Evolutionary conservation across 176 grass and related monocot genomes (phyloP).

Genomic region (Microstegium vimineum): DNA sequence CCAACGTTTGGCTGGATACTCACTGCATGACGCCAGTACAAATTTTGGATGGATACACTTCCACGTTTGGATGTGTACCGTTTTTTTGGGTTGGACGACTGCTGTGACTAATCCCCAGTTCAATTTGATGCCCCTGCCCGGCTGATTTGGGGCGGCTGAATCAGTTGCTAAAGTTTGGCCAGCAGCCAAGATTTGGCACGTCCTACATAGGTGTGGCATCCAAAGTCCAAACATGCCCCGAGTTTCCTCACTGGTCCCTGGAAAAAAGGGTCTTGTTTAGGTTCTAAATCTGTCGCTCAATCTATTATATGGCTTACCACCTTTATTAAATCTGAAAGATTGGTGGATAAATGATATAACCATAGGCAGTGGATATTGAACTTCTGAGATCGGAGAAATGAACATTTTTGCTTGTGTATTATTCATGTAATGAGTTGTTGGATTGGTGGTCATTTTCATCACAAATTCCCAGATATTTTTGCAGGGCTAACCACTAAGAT

Average conservation of each 20-base stretch:
- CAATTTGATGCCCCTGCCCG: not conserved
- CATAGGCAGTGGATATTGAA: not conserved
- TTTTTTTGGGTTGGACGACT: not conserved
- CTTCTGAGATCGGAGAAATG: not conserved
- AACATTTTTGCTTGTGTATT: not conserved
- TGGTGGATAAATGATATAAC: not conserved
- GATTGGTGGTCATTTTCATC: not conserved
- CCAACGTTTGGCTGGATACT: not conserved
- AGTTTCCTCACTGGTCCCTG: not conserved
- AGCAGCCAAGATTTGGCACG: not conserved
- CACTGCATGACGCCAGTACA: too few relatives aligned
- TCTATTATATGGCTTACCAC: not conserved
- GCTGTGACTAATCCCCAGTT: not conserved
- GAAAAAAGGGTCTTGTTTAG: not conserved
- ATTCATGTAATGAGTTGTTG: not conserved
- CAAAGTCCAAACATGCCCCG: not conserved
- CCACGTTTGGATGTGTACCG: not conserved
- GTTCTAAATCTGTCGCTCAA: slow-evolving; percentile 11
- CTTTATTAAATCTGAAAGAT: slow-evolving; percentile 6
- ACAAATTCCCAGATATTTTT: not conserved
- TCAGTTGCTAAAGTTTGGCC: not conserved
- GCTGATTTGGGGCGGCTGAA: not conserved
- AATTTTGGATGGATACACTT: too few relatives aligned
- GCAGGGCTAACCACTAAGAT: slow-evolving; percentile 8
- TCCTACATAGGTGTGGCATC: not conserved